phyloP scores from a whole-genome alignment of 148 eudicot genomes.

The Amaranthus hypochondriacus region DNA sequence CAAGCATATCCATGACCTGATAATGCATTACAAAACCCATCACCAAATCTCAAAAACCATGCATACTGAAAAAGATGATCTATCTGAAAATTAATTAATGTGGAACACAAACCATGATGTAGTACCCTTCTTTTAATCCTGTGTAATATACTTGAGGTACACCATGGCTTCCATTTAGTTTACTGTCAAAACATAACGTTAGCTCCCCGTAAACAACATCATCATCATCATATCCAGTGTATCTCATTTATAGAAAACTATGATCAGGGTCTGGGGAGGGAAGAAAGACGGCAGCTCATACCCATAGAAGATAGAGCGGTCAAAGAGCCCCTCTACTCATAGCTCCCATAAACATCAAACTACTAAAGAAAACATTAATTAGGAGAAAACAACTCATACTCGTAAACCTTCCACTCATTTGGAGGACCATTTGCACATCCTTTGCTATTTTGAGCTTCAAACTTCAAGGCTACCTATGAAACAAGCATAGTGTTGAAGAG shows the following conservation, averaged over 20 bases:
- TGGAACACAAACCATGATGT: constrained; percentile 53
- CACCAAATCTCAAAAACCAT: background rate
- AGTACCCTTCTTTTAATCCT: constrained; percentile 72
- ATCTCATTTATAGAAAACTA: no score
- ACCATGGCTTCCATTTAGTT: constrained; percentile 88
- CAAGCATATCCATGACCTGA: constrained; percentile 97
- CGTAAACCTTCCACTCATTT: constrained; percentile 92
- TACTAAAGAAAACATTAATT: background rate
- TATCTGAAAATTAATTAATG: background rate
- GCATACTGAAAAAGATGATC: background rate
- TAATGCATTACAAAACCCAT: background rate
- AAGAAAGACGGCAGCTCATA: no score
- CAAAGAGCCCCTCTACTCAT: no score
- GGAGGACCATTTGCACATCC: constrained; percentile 93
- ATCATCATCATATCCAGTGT: background rate
- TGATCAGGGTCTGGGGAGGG: no score
- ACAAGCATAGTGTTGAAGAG: background rate
- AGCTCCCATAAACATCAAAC: background rate
- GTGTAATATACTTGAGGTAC: constrained; percentile 83
- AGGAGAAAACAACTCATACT: constrained; percentile 24
- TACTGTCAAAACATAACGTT: constrained; percentile 26
- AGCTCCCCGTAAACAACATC: background rate
- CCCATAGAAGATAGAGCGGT: background rate
- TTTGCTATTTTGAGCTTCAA: constrained; percentile 80
- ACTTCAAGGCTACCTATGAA: constrained; percentile 71